A percentile compares a stretch with the other conserved stretches of the same genome.
Conservation (phyloP, 139 green algal species). For the Mesotaenium endlicherianum region DNA sequence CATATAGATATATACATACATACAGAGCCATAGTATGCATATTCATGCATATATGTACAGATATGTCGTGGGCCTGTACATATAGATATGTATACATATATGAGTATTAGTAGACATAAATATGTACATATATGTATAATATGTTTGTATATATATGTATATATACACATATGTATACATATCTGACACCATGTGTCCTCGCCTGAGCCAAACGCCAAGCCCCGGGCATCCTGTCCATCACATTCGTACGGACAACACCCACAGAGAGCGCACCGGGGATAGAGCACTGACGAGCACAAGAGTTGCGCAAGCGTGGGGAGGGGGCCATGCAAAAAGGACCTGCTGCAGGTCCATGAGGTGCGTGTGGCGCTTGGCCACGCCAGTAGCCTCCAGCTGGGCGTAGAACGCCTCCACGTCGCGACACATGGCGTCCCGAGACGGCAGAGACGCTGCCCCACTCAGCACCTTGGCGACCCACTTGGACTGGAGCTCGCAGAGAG, state of each 20-base stretch:
- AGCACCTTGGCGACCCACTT: conserved; percentile 36
- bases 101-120: conserved; percentile 1
- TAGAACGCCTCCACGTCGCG: conserved; percentile 2
- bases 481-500: conserved; percentile 29
- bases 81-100: conserved; percentile 5
- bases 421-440: conserved; percentile 17
- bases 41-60: neutral
- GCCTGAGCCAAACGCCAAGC: neutral
- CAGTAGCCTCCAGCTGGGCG: neutral
- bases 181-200: neutral
- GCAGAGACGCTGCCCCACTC: neutral
- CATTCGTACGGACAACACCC: neutral
- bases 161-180: neutral
- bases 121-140: neutral
- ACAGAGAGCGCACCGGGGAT: neutral
- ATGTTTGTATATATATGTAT: neutral
- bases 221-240: no score
- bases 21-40: neutral
- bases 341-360: conserved; percentile 28
- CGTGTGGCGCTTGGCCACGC: conserved; percentile 1
- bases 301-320: neutral
- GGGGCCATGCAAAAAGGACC: conserved; percentile 12
- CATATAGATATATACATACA: neutral
- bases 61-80: neutral
- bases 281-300: neutral